Conservation (phyloP, 164 flowering plant species). For the Chloranthus sessilifolius region DNA sequence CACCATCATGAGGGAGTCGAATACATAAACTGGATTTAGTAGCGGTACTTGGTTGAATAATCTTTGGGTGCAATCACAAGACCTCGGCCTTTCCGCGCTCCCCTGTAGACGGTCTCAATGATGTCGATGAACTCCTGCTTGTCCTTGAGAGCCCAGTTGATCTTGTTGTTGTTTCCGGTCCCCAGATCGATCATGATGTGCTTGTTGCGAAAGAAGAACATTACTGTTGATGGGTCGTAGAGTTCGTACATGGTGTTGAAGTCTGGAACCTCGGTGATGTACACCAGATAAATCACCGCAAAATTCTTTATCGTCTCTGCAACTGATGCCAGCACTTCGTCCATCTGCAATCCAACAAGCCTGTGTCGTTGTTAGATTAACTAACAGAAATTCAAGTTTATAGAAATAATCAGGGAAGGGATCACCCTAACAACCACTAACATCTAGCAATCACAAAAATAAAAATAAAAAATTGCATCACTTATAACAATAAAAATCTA, state of each 20-base stretch:
- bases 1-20: too few species aligned
- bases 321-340: constrained; percentile 85
- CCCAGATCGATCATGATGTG: constrained; percentile 94
- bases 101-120: constrained; percentile 87
- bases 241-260: constrained; percentile 95
- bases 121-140: constrained; percentile 66
- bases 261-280: constrained; percentile 88
- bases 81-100: constrained; percentile 95
- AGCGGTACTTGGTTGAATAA: constrained; percentile 94
- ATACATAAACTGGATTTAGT: too few species aligned
- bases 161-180: constrained; percentile 90
- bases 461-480: too few species aligned
- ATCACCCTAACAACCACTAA: too few species aligned
- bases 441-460: too few species aligned
- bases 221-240: constrained; percentile 79
- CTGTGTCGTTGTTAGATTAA: too few species aligned
- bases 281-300: constrained; percentile 84
- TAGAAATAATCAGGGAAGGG: too few species aligned
- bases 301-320: constrained; percentile 90
- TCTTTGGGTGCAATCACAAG: constrained; percentile 94
- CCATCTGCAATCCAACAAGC: constrained; percentile 89
- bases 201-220: constrained; percentile 96
- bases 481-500: too few species aligned
- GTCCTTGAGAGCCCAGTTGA: constrained; percentile 93
- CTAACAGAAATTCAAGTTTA: too few species aligned